Percentiles rank a stretch among this genome's conserved stretches.
Conservation (phyloP, 768 basidiomycete genomes). For the Lactifluus echinatus region DNA sequence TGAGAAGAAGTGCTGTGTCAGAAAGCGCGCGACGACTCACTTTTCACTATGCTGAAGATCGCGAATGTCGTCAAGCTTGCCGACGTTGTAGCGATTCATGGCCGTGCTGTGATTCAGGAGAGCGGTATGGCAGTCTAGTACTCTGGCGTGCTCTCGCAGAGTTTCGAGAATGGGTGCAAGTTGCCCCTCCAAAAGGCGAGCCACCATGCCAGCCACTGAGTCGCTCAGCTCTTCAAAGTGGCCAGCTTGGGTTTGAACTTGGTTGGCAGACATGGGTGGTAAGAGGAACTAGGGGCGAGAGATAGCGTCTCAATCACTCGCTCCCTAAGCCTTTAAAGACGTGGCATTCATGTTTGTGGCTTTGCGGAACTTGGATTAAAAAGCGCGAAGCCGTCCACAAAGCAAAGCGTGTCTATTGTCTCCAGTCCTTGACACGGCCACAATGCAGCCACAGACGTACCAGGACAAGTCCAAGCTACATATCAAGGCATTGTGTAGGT, state of each 20-base stretch:
- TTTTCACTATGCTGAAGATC: conserved; percentile 10
- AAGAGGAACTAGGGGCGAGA: too few species aligned
- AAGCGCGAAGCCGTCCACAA: too few species aligned
- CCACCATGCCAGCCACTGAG: neutral
- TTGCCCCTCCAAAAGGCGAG: conserved; percentile 6
- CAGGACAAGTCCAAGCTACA: too few species aligned
- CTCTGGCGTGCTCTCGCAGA: conserved; percentile 7
- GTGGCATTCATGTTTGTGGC: too few species aligned
- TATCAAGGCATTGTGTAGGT: too few species aligned
- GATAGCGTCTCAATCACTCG: too few species aligned
- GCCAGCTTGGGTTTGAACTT: neutral
- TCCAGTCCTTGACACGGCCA: too few species aligned
- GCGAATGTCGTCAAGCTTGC: conserved; percentile 12
- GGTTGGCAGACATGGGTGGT: conserved; percentile 1
- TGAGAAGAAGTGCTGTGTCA: neutral
- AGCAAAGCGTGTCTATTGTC: too few species aligned
- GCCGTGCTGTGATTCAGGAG: conserved; percentile 7
- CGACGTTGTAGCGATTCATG: conserved; percentile 14
- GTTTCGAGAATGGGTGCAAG: conserved; percentile 9
- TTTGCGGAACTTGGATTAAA: too few species aligned
- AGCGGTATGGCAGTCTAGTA: conserved; percentile 6
- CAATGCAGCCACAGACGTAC: too few species aligned
- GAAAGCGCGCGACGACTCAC: neutral
- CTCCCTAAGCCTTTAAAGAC: too few species aligned
- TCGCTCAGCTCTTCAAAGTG: neutral